Evolutionary conservation across 176 grass and related monocot species (phyloP).

Genomic region (Oryza punctata): DNA sequence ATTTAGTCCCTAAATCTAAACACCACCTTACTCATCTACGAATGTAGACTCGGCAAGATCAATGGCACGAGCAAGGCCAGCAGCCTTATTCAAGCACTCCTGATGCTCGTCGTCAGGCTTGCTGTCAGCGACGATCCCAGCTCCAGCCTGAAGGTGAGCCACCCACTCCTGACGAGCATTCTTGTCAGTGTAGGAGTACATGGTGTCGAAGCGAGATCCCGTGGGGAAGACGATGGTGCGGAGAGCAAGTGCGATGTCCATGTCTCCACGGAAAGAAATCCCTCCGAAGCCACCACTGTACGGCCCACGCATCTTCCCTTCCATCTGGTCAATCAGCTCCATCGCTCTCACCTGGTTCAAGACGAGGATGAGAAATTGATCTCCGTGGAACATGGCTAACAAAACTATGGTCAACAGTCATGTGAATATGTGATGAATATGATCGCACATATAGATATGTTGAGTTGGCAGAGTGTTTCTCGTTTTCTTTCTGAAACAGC

Average conservation of each 20-base stretch:
- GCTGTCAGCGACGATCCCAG: constrained; percentile 83
- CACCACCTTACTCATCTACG: constrained; percentile 45
- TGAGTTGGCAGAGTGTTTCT: background rate
- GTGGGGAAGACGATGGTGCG: constrained; percentile 77
- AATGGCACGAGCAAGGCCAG: constrained; percentile 59
- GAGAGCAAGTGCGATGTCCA: constrained; percentile 81
- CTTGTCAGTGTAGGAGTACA: constrained; percentile 51
- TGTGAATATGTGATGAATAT: background rate
- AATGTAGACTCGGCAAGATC: constrained; percentile 85
- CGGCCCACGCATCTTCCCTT: constrained; percentile 68
- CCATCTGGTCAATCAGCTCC: constrained; percentile 83
- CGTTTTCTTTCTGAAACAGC: background rate
- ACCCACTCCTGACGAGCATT: constrained; percentile 66
- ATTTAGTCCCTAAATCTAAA: too few species aligned
- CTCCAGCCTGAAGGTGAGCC: constrained; percentile 74
- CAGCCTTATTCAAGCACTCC: constrained; percentile 86
- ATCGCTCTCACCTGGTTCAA: constrained; percentile 77
- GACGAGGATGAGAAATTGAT: background rate
- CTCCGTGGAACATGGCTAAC: background rate
- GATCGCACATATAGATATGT: background rate
- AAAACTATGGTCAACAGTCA: background rate
- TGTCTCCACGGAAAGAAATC: constrained; percentile 70
- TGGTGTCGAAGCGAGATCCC: constrained; percentile 47
- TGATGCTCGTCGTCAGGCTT: constrained; percentile 69
- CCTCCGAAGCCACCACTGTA: constrained; percentile 86